Percentiles rank a stretch among this genome's conserved stretches.
These are phyloP conservation scores for Gossypium anomalum DNA, from an alignment of 345 rosid genomes.

Conservation along the genomic window DNA sequence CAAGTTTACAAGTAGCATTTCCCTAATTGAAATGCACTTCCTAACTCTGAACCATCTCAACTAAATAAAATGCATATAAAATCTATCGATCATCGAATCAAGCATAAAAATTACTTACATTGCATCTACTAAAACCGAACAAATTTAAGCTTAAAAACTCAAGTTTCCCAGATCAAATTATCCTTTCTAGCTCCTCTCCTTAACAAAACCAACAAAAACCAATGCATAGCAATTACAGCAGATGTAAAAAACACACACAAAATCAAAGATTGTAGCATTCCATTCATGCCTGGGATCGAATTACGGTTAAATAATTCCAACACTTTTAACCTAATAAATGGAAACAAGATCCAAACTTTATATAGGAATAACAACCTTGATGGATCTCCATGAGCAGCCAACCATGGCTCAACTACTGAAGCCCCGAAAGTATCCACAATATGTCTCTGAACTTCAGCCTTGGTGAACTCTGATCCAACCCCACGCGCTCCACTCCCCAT, in stretches of 20 bases:
- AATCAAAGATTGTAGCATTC: not conserved
- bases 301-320: not conserved
- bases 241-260: not conserved
- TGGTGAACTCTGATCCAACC: conserved; percentile 50
- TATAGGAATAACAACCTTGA: conserved; percentile 50
- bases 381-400: conserved; percentile 90
- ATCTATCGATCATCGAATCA: not conserved
- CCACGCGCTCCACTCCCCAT: conserved; percentile 40
- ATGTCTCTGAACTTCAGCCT: conserved; percentile 53
- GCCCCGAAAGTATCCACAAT: conserved; percentile 82
- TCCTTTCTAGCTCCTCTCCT: not conserved
- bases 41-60: not conserved
- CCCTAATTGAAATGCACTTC: not conserved
- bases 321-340: not conserved
- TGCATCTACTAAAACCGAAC: not conserved
- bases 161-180: not conserved
- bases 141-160: not conserved
- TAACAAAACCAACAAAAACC: not conserved
- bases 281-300: not conserved
- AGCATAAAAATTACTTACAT: not conserved
- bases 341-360: conserved; percentile 10
- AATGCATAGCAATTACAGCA: not conserved
- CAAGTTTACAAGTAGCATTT: not conserved
- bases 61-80: not conserved
- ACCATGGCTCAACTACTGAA: conserved; percentile 93